A percentile compares a stretch with the other conserved stretches of the same genome.
These are phyloP conservation scores for Ogataea chonburiensis DNA, from an alignment of 805 yeast genomes.

Conservation along the genomic window DNA sequence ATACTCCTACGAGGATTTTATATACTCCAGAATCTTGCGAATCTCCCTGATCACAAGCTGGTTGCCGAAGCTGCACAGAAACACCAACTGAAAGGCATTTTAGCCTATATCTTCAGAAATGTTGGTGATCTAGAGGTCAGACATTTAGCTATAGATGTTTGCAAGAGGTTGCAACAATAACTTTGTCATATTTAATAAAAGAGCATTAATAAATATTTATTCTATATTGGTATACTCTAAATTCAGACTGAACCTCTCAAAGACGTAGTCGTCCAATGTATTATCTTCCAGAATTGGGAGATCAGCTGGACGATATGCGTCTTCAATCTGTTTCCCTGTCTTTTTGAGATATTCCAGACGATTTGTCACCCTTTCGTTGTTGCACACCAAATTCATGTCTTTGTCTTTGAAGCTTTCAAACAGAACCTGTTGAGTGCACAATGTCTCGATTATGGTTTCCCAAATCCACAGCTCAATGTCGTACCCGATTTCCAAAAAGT, in stretches of 20 bases:
- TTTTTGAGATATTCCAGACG: slow-evolving; percentile 27
- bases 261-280: slow-evolving; percentile 14
- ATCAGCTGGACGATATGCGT: slow-evolving; percentile 1
- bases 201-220: slow-evolving; percentile 1
- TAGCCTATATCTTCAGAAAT: slow-evolving; percentile 5
- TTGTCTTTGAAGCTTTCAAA: slow-evolving; percentile 24
- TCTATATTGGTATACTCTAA: slow-evolving; percentile 1
- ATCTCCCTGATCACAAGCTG: slow-evolving; percentile 3
- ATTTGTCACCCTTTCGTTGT: slow-evolving; percentile 17
- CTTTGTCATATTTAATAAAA: slow-evolving; percentile 7
- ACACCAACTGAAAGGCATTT: slow-evolving; percentile 6
- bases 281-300: slow-evolving; percentile 1
- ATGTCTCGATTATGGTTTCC: slow-evolving; percentile 22
- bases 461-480: slow-evolving; percentile 29
- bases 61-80: slow-evolving; percentile 4
- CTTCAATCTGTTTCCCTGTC: slow-evolving; percentile 17
- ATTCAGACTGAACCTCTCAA: slow-evolving; percentile 3
- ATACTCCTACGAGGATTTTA: slow-evolving; percentile 26
- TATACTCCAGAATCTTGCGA: slow-evolving; percentile 20
- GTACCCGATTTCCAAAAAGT: slow-evolving; percentile 15
- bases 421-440: slow-evolving; percentile 22
- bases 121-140: slow-evolving; percentile 13
- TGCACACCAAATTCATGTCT: slow-evolving; percentile 24
- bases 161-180: slow-evolving; percentile 12
- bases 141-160: slow-evolving; percentile 13